Evolutionary conservation across 805 yeast genomes (phyloP).

Genomic region (Brettanomyces nanus): DNA sequence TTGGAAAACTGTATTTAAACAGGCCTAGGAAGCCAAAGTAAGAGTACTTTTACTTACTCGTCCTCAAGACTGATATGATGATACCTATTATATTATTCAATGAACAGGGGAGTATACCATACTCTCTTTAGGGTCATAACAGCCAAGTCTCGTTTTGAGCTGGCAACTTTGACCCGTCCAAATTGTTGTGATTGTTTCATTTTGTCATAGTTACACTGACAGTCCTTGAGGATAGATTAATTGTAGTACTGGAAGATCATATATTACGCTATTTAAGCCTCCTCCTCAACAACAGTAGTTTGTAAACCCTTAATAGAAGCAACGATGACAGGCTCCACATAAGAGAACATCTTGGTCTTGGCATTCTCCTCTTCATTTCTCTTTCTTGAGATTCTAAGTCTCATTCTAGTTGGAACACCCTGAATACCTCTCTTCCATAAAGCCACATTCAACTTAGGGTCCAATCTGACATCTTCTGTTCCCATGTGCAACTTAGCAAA

Average conservation of each 20-base stretch:
- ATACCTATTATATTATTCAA: not conserved
- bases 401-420: slow-evolving; percentile 97
- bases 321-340: slow-evolving; percentile 94
- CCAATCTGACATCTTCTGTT: slow-evolving; percentile 97
- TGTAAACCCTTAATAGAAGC: slow-evolving; percentile 95
- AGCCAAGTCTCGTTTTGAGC: slow-evolving; percentile 27
- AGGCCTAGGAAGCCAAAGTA: no score
- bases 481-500: slow-evolving; percentile 99
- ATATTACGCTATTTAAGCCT: slow-evolving; percentile 21
- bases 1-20: no score
- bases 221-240: not conserved
- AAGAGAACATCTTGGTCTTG: slow-evolving; percentile 93
- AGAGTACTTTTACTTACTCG: not conserved
- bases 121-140: not conserved
- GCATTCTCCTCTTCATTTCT: slow-evolving; percentile 99
- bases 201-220: slow-evolving; percentile 89
- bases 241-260: no score
- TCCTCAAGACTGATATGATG: not conserved
- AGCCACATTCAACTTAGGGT: slow-evolving; percentile 96
- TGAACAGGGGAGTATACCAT: not conserved
- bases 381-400: slow-evolving; percentile 94
- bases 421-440: slow-evolving; percentile 99
- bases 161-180: slow-evolving; percentile 36
- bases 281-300: slow-evolving; percentile 89
- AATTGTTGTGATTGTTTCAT: slow-evolving; percentile 55